These are phyloP conservation scores for Ascochyta pisi DNA, from an alignment of 2,329 filamentous ascomycete species.

Conservation along the genomic window DNA sequence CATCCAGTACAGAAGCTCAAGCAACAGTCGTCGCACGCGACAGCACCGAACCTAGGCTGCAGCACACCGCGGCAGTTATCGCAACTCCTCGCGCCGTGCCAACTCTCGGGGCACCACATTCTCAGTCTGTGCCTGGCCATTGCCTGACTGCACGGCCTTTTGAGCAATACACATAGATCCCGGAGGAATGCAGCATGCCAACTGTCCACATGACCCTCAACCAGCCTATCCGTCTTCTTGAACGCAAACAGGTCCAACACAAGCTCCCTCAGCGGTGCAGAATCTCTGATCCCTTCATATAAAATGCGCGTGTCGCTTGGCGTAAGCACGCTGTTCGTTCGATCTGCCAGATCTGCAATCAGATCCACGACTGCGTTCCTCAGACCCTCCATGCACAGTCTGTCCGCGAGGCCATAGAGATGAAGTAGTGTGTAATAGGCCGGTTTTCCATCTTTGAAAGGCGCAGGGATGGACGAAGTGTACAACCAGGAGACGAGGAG, in stretches of 20 bases:
- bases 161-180: conserved; percentile 55
- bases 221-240: conserved; percentile 59
- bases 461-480: conserved; percentile 49
- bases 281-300: conserved; percentile 53
- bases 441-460: conserved; percentile 55
- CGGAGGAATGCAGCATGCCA: conserved; percentile 59
- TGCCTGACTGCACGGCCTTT: conserved; percentile 53
- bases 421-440: conserved; percentile 60
- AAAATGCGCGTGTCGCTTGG: conserved; percentile 57
- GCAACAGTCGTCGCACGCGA: conserved; percentile 51
- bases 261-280: conserved; percentile 49
- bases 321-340: conserved; percentile 58
- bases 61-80: conserved; percentile 48
- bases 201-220: conserved; percentile 54
- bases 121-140: conserved; percentile 52
- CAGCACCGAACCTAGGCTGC: conserved; percentile 48
- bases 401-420: conserved; percentile 56
- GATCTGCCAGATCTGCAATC: conserved; percentile 54
- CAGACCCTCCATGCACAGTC: conserved; percentile 55
- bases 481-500: conserved; percentile 62
- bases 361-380: conserved; percentile 54
- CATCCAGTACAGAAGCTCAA: conserved; percentile 52
- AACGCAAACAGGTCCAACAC: conserved; percentile 60
- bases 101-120: conserved; percentile 49
- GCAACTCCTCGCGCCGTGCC: conserved; percentile 47